Conservation (phyloP, 495 filamentous ascomycete genomes). For the Podospora sp. region DNA sequence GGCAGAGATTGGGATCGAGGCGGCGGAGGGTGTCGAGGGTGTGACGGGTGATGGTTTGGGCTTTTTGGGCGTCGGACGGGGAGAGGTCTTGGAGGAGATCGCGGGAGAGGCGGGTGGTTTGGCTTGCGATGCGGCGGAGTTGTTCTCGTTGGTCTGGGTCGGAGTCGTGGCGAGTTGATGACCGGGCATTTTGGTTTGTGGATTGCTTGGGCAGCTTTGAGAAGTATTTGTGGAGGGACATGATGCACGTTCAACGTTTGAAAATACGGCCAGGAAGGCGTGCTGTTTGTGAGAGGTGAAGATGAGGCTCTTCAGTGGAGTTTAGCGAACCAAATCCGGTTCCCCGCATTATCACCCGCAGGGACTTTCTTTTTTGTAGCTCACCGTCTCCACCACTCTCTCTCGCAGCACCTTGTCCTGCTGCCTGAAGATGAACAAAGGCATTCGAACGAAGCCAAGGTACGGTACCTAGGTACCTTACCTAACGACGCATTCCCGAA, state of each 20-base stretch:
- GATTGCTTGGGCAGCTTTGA: background rate
- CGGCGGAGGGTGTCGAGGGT: slow-evolving; percentile 7
- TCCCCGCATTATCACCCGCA: too few relatives aligned
- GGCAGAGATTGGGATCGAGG: slow-evolving; percentile 6
- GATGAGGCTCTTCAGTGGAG: too few relatives aligned
- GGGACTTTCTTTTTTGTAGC: too few relatives aligned
- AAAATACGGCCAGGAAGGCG: too few relatives aligned
- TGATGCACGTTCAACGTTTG: background rate
- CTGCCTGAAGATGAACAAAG: too few relatives aligned
- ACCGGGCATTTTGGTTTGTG: background rate
- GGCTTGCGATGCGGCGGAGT: background rate
- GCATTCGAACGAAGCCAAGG: too few relatives aligned
- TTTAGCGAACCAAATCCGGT: too few relatives aligned
- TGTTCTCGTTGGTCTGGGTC: background rate
- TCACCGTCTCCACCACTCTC: too few relatives aligned
- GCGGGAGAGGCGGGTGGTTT: background rate
- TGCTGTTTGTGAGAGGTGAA: too few relatives aligned
- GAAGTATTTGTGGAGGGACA: background rate
- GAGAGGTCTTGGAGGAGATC: background rate
- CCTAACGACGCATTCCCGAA: too few relatives aligned
- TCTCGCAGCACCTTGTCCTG: too few relatives aligned
- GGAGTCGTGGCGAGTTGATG: background rate
- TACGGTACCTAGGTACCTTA: too few relatives aligned
- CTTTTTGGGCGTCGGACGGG: background rate
- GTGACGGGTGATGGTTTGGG: background rate